Percentiles rank a stretch among this genome's conserved stretches.
Conservation (phyloP, 306 rosid species). For the Corylus heterophylla region DNA sequence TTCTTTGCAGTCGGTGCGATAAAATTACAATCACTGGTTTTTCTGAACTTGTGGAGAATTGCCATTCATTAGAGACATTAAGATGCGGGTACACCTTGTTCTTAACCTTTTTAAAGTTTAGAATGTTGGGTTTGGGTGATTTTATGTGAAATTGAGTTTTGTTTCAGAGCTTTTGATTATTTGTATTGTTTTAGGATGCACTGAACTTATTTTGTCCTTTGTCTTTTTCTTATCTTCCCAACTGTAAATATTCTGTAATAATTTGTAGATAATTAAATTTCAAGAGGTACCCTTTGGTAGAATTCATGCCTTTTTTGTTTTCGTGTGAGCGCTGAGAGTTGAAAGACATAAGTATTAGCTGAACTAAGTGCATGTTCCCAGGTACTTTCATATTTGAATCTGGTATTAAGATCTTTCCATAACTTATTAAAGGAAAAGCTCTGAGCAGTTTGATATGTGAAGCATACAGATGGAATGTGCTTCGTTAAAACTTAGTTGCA, state of each 20-base stretch:
- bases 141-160: not conserved
- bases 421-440: not conserved
- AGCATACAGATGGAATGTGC: not conserved
- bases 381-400: not conserved
- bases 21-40: constrained; percentile 66
- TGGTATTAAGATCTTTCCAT: not conserved
- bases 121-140: not conserved
- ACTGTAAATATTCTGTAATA: not conserved
- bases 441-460: not conserved
- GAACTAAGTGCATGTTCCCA: not conserved
- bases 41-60: constrained; percentile 70
- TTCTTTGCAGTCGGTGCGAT: constrained; percentile 66
- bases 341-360: not conserved
- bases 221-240: not conserved
- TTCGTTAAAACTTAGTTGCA: not conserved
- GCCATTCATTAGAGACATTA: constrained; percentile 69
- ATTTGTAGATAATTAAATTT: not conserved
- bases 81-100: constrained; percentile 77
- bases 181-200: not conserved
- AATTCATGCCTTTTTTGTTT: not conserved
- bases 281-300: not conserved
- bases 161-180: not conserved
- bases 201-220: not conserved
- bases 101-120: not conserved
- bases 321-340: not conserved